These are phyloP conservation scores for Tilletia setariae DNA, from an alignment of 1,284 basidiomycete species.

Conservation along the genomic window DNA sequence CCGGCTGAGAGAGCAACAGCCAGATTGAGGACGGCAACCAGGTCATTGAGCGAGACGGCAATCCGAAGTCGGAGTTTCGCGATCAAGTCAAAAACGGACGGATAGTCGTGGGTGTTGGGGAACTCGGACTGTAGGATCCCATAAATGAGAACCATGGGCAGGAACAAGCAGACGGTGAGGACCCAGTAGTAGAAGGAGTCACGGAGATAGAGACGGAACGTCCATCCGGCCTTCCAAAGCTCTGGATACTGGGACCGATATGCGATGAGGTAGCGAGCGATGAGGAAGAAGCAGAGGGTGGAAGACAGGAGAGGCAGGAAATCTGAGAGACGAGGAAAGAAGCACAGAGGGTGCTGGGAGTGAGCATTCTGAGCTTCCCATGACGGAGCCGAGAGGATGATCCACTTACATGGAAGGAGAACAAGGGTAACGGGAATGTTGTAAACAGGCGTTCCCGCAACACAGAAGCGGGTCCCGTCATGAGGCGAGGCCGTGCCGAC, in stretches of 20 bases:
- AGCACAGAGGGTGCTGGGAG: background rate
- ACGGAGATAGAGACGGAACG: conserved; percentile 5
- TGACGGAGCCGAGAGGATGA: no score
- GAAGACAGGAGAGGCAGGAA: conserved; percentile 8
- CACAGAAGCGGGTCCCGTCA: background rate
- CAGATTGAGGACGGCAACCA: background rate
- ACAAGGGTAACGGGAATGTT: background rate
- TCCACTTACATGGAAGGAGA: background rate
- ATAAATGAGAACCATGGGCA: background rate
- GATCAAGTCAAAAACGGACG: no score
- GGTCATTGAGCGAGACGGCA: no score
- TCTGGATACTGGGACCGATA: background rate
- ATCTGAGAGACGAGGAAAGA: background rate
- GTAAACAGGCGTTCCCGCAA: background rate
- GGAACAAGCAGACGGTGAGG: background rate
- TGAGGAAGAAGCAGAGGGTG: conserved; percentile 8
- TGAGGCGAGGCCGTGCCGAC: background rate
- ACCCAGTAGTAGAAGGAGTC: background rate
- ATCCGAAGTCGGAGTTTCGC: no score
- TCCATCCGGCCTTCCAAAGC: background rate
- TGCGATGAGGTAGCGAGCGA: conserved; percentile 8
- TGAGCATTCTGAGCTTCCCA: background rate
- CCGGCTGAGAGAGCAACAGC: background rate
- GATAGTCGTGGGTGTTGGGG: background rate
- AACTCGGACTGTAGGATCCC: background rate